Conservation (phyloP, 2,329 filamentous ascomycete species). For the Trichoderma sp. region DNA sequence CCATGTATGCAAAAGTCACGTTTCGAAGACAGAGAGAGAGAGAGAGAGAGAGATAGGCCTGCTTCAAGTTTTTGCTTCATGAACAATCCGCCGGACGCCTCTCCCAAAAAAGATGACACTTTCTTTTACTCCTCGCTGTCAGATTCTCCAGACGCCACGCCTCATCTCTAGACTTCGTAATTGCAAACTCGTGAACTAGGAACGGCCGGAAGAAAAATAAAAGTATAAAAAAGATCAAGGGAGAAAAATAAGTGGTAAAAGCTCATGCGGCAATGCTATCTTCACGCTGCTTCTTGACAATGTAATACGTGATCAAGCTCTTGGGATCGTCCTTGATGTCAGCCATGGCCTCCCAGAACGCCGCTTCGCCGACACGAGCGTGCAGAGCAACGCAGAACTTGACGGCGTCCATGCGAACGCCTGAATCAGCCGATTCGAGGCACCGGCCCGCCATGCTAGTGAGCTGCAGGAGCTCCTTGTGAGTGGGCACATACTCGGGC, state of each 20-base stretch:
- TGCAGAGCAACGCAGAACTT: conserved; percentile 76
- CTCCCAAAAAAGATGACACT: neutral
- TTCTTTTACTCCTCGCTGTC: neutral
- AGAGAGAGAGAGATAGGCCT: neutral
- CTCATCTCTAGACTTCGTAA: neutral
- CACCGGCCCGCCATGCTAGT: conserved; percentile 55
- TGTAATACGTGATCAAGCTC: conserved; percentile 79
- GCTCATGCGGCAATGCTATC: conserved; percentile 27
- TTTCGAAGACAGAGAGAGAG: neutral
- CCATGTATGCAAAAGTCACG: neutral
- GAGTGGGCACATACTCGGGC: conserved; percentile 50
- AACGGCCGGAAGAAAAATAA: neutral
- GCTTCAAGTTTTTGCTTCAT: neutral
- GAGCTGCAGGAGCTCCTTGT: conserved; percentile 54
- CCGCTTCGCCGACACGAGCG: conserved; percentile 56
- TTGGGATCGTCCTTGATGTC: conserved; percentile 70
- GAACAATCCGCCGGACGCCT: neutral
- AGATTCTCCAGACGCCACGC: neutral
- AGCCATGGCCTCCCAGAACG: conserved; percentile 69
- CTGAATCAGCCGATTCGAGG: conserved; percentile 61
- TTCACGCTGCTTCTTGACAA: conserved; percentile 69
- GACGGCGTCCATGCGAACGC: conserved; percentile 73
- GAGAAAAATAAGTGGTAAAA: neutral
- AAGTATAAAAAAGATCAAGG: neutral
- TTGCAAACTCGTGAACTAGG: neutral